Base-by-base conservation (phyloP, 2,329 filamentous ascomycete species). In the Metarhizium robertsii region DNA sequence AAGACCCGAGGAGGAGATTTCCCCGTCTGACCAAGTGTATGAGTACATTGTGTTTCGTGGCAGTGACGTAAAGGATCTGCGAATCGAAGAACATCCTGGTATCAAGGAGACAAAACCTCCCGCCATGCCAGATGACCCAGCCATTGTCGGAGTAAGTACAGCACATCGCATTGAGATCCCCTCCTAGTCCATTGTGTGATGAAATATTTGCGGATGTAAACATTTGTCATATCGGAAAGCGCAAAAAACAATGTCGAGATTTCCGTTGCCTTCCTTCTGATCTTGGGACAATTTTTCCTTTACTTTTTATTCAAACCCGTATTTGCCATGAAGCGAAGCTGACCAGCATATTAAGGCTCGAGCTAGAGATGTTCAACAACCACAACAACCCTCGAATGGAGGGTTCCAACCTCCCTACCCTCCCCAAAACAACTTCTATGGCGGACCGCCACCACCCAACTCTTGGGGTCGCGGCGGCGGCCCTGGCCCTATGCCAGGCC, bases 241-340 rank as follows among this genome's bases (percentile, higher is more conserved):
- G 91, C 91, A 95, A 85, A 84, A 77, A 90, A 87, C 81, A 81
- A 78, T 96, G 92, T 95, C 86, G 92, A 96, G 84, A 86, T 88
- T 86, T 96, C 92, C 91, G 92, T 96, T 96, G 92, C 91, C 92
- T 96, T 96, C 92, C 92, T 96, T 96, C 91, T 96, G 91, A 96
- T 85, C 47, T 36, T 53, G 56, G 53, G 55, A 54, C 13, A n/a
- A 53, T 45, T 55, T 18, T 30, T 43, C 38, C 52, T 55, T 53
- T 7, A 34, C 57, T 53, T n/a, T 16, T 53, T 54, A 25, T 59
- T 49, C 13, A 5, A 20, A 6, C 42, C 16, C 36, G 32, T 13
- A 4, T 30, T 13, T 52, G 6, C 8, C 11, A 36, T 46, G 7
- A 40, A 36, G 13, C 36, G 29, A 47, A 57, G 58, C 65, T 68